Base-by-base conservation (phyloP, 1,284 basidiomycete genomes). In the Tylopilus sp. region DNA sequence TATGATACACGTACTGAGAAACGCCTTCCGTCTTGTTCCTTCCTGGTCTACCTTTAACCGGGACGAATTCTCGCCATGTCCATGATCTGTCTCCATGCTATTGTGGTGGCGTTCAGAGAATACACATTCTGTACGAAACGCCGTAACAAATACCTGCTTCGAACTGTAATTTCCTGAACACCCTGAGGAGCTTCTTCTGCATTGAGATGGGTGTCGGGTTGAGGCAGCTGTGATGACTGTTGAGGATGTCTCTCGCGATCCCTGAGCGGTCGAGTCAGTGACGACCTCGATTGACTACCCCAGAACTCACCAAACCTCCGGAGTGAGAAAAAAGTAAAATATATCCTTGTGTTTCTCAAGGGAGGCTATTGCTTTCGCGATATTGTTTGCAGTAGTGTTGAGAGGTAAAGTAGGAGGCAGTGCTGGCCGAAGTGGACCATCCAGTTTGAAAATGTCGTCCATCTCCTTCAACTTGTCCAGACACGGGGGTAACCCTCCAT, bases 401-500 rank as follows among this genome's bases (percentile, higher is more conserved):
- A 44, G 19, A 47, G 41, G 9, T 36, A 36, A 13, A 8, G 19
- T 26, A 44, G 7, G 56, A 18, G 41, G 5, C 26, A 6, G 53
- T 29, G 29, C 29, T 29, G 29, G 29, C 15, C 22, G 22, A 39
- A 39, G 36, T 39, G 24, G 54, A 15, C 36, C 16, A 32, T 36
- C 32, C 6, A 36, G 13, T 8, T 36, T 36, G 15, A 62, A 18
- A 18, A 53, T 57, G 19, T 47, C 32, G 18, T 29, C 32, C 41
- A 58, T 44, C 56, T 53, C 55, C 36, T 62, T 52, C 26, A 62
- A 32, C 24, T 41, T 41, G 36, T 18, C 29, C 15, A 53, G 24
- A 15, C 61, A 62, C 9, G 32, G 36, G 51, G 2, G 52, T 12
- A 9, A 57, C 16, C 44, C 52, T n/a, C 51, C 32, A 16, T 39